phyloP scores from a whole-genome alignment of 805 yeast species.

The Saccharomycopsis selenospora region DNA sequence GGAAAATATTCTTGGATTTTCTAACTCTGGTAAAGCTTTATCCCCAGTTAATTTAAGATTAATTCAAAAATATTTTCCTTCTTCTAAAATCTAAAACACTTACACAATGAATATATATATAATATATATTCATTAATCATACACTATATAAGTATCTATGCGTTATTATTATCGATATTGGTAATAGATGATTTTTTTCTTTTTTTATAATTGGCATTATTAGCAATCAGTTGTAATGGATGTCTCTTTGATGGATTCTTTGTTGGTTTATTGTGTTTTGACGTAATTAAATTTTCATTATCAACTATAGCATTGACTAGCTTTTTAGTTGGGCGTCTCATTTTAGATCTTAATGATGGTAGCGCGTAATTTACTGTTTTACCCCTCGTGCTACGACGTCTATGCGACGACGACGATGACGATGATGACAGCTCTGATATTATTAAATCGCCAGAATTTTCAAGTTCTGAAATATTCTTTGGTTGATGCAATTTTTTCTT shows the following conservation, averaged over 20 bases:
- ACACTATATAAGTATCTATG: no score
- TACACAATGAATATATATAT: no score
- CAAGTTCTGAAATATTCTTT: background rate
- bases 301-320: conserved; percentile 54
- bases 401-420: no score
- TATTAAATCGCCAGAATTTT: background rate
- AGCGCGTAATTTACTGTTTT: conserved; percentile 57
- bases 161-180: no score
- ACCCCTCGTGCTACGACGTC: conserved; percentile 47
- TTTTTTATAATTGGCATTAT: background rate
- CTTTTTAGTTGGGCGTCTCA: conserved; percentile 58
- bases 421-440: no score
- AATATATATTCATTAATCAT: no score
- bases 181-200: background rate
- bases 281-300: background rate
- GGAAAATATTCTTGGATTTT: conserved; percentile 14
- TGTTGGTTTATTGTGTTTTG: conserved; percentile 7
- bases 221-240: background rate
- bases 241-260: background rate
- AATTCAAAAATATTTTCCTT: no score
- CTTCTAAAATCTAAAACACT: no score
- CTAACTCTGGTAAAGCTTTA: conserved; percentile 6
- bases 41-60: conserved; percentile 16
- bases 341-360: conserved; percentile 59
- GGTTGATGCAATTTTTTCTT: background rate